These are phyloP conservation scores for Scheffersomyces insectosa DNA, from an alignment of 1,139 yeast genomes.

Conservation along the genomic window DNA sequence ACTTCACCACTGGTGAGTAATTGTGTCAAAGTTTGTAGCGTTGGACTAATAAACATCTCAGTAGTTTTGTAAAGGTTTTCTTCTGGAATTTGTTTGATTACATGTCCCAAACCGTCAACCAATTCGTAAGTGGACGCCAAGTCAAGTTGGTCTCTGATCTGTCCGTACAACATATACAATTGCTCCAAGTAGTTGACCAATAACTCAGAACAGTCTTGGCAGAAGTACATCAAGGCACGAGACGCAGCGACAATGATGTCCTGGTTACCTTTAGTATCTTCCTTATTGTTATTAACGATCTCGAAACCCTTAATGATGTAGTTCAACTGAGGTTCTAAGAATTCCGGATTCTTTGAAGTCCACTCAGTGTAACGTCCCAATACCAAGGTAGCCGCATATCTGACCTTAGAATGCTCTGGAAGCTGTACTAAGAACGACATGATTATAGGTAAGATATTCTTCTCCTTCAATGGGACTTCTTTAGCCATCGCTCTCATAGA, in stretches of 20 bases:
- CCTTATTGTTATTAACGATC: constrained; percentile 22
- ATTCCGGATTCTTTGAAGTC: constrained; percentile 86
- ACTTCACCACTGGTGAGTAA: constrained; percentile 9
- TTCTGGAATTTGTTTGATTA: constrained; percentile 56
- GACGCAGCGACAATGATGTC: constrained; percentile 86
- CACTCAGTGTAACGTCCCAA: constrained; percentile 94
- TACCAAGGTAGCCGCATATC: constrained; percentile 91
- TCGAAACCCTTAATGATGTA: constrained; percentile 83
- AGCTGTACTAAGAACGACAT: constrained; percentile 68
- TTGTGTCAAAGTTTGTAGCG: constrained; percentile 50
- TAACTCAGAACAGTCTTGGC: constrained; percentile 81
- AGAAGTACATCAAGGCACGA: constrained; percentile 90
- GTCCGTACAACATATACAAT: constrained; percentile 71
- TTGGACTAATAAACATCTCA: constrained; percentile 67
- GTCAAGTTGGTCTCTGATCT: constrained; percentile 59
- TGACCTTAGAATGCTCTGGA: constrained; percentile 83
- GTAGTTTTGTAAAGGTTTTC: constrained; percentile 37
- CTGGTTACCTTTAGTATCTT: constrained; percentile 16
- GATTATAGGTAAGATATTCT: constrained; percentile 71
- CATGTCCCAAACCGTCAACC: constrained; percentile 88
- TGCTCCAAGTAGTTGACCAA: constrained; percentile 75
- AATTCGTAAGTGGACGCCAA: constrained; percentile 73
- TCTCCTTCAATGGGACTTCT: constrained; percentile 73
- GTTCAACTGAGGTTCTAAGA: constrained; percentile 76
- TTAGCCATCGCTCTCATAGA: constrained; percentile 94